These are phyloP conservation scores for Cyclotella cryptica DNA, from an alignment of 108 stramenopile species.

Conservation along the genomic window DNA sequence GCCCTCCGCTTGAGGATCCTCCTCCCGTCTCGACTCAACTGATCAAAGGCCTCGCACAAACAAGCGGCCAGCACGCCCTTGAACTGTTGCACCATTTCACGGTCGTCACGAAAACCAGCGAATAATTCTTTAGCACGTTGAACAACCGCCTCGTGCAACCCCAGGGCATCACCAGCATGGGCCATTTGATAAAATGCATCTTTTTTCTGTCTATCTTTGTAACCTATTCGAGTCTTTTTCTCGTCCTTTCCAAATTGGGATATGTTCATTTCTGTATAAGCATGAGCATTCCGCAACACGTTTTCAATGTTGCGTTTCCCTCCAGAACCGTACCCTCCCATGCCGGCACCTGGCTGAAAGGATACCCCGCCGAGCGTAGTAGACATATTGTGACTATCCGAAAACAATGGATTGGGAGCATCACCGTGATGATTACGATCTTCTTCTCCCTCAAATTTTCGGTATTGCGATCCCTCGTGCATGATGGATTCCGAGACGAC, in stretches of 20 bases:
- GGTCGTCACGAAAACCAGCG: constrained; percentile 92
- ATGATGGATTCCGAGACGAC: constrained; percentile 84
- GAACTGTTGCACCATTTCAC: constrained; percentile 87
- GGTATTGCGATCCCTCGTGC: constrained; percentile 87
- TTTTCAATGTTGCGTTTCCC: constrained; percentile 64
- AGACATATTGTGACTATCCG: constrained; percentile 83
- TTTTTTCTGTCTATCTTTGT: constrained; percentile 92
- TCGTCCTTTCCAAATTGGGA: constrained; percentile 90
- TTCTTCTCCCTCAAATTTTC: constrained; percentile 93
- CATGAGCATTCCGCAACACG: constrained; percentile 81
- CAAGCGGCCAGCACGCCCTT: constrained; percentile 84
- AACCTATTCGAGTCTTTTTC: constrained; percentile 84
- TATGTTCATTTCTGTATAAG: constrained; percentile 86
- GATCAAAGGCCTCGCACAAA: constrained; percentile 86
- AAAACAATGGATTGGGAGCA: constrained; percentile 80
- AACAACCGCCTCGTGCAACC: constrained; percentile 85
- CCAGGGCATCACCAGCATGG: constrained; percentile 83
- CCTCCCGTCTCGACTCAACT: constrained; percentile 69
- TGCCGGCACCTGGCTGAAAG: constrained; percentile 72
- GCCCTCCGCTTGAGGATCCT: constrained; percentile 72
- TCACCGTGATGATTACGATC: constrained; percentile 92
- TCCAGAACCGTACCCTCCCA: constrained; percentile 71
- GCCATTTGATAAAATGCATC: constrained; percentile 73
- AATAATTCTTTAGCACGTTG: constrained; percentile 88
- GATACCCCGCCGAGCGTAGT: constrained; percentile 76